Percentiles rank a stretch among this genome's conserved stretches.
These are phyloP conservation scores for Saprolegnia parasitica DNA, from an alignment of 352 stramenopile species.

Conservation along the genomic window DNA sequence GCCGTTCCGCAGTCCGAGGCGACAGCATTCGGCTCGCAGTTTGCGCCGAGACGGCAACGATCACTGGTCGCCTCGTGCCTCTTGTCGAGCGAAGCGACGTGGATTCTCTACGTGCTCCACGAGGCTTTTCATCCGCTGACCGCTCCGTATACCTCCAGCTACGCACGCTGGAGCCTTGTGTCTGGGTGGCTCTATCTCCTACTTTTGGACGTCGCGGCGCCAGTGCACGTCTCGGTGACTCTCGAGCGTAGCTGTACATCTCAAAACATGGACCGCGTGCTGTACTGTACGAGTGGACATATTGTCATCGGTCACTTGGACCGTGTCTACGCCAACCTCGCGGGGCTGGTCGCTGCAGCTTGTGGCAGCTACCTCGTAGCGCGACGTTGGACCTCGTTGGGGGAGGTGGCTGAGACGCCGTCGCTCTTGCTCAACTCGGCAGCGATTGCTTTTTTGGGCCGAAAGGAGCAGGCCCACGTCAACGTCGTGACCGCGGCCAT, in stretches of 20 bases:
- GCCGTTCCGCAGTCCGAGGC: not conserved
- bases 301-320: not conserved
- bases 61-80: not conserved
- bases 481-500: conserved; percentile 2
- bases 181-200: not conserved
- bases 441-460: not conserved
- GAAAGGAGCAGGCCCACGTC: no score
- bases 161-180: not conserved
- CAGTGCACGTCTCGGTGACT: not conserved
- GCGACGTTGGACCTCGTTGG: no score
- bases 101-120: conserved; percentile 4
- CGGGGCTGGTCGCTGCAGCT: not conserved
- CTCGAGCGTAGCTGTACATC: conserved; percentile 1
- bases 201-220: not conserved
- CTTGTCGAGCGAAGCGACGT: conserved; percentile 7
- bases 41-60: not conserved
- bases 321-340: no score
- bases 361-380: not conserved
- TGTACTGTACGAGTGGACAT: not conserved
- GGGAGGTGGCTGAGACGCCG: not conserved
- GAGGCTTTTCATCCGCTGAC: not conserved
- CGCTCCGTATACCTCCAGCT: not conserved
- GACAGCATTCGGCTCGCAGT: not conserved
- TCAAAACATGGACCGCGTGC: conserved; percentile 10
- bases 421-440: not conserved